Conservation (phyloP, 257 asterid species). For the Handroanthus guayacan region DNA sequence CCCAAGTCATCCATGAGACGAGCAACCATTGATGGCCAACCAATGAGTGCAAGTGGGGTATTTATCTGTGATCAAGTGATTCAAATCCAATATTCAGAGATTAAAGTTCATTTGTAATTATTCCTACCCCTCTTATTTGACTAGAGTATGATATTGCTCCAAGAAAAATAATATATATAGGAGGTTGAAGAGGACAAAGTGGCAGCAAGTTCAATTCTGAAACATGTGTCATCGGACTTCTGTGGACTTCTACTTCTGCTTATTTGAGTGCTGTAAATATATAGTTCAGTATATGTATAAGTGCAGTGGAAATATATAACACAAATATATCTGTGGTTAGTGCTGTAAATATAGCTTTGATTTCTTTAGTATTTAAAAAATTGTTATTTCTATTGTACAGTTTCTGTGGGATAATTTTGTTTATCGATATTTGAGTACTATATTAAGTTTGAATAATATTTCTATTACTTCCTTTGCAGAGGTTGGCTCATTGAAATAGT, state of each 20-base stretch:
- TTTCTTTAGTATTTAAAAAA: no score
- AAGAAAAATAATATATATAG: not conserved
- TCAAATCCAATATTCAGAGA: not conserved
- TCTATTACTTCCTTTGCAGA: no score
- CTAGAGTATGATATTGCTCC: not conserved
- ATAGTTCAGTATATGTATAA: no score
- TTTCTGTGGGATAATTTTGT: no score
- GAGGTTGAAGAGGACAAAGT: not conserved
- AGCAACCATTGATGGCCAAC: slow-evolving; percentile 48
- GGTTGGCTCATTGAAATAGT: no score
- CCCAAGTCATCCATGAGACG: slow-evolving; percentile 60
- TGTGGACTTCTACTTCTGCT: slow-evolving; percentile 7
- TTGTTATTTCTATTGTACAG: no score
- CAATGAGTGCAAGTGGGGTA: slow-evolving; percentile 34
- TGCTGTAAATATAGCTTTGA: no score
- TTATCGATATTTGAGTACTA: no score
- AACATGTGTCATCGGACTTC: slow-evolving; percentile 13
- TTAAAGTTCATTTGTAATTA: not conserved
- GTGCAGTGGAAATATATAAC: no score
- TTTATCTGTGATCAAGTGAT: slow-evolving; percentile 3
- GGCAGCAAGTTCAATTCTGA: not conserved
- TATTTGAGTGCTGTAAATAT: no score
- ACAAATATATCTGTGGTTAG: no score
- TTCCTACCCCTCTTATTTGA: not conserved
- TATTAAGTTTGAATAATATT: no score